A percentile compares a stretch with the other conserved stretches of the same genome.
Conservation (phyloP, 257 asterid genomes). For the Rauvolfia tetraphylla region DNA sequence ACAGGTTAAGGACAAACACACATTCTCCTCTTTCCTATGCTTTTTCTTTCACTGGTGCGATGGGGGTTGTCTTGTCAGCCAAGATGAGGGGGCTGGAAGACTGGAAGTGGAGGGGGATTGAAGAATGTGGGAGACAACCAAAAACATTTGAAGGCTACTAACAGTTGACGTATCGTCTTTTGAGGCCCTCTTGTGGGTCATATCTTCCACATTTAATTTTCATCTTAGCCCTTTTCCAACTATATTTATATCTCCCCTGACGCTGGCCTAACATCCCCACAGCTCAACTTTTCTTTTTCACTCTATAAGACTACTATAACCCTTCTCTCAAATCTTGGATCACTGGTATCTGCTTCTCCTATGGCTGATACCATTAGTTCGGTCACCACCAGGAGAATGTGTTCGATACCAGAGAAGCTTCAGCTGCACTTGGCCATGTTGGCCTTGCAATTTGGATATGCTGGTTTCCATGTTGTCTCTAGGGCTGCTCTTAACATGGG, state of each 20-base stretch:
- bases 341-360: background rate
- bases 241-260: slow-evolving; percentile 72
- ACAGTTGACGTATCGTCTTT: slow-evolving; percentile 44
- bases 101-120: slow-evolving; percentile 5
- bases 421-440: slow-evolving; percentile 91
- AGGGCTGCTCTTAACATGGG: slow-evolving; percentile 98
- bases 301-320: background rate
- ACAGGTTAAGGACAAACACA: slow-evolving; percentile 19
- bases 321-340: background rate
- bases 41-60: slow-evolving; percentile 41
- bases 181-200: slow-evolving; percentile 37
- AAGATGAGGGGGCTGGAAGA: slow-evolving; percentile 12
- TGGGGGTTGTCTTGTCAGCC: slow-evolving; percentile 64
- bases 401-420: slow-evolving; percentile 72
- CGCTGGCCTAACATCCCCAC: slow-evolving; percentile 38
- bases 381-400: slow-evolving; percentile 41
- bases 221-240: slow-evolving; percentile 17
- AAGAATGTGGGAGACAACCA: slow-evolving; percentile 69
- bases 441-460: slow-evolving; percentile 89
- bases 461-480: slow-evolving; percentile 96
- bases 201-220: slow-evolving; percentile 6
- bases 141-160: slow-evolving; percentile 40
- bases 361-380: slow-evolving; percentile 74
- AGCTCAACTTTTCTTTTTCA: slow-evolving; percentile 7
- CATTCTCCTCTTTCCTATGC: slow-evolving; percentile 1